These are phyloP conservation scores for Ramicandelaber brevisporus DNA, from an alignment of 192 early-diverging fungal genomes.

Conservation along the genomic window DNA sequence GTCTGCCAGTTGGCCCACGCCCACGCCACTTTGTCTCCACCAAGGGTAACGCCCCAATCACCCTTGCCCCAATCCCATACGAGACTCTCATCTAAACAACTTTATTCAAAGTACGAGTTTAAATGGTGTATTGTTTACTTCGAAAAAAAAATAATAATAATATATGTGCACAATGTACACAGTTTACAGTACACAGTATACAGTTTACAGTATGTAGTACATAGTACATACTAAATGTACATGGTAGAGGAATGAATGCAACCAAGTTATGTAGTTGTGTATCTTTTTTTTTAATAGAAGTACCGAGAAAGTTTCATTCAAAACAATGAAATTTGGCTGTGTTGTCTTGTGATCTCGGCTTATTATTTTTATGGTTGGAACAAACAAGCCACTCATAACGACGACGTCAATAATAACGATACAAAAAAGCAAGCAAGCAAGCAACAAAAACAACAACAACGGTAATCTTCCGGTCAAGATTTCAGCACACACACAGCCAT, in stretches of 20 bases:
- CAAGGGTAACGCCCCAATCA: constrained; percentile 71
- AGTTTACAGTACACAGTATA: background rate
- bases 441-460: no score
- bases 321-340: background rate
- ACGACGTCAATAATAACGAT: background rate
- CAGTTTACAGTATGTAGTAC: background rate
- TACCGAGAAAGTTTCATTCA: background rate
- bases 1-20: constrained; percentile 71
- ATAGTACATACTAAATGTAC: background rate
- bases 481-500: no score
- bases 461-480: no score
- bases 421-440: constrained; percentile 5
- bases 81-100: constrained; percentile 31
- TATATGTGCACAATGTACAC: background rate
- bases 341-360: background rate
- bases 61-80: constrained; percentile 87
- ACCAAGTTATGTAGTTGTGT: background rate
- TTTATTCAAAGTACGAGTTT: background rate
- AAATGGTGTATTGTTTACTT: background rate
- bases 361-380: background rate
- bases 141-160: background rate
- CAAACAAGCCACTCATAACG: background rate
- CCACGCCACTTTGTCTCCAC: constrained; percentile 68
- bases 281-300: constrained; percentile 1
- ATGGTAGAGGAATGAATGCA: background rate